Evolutionary conservation across 805 yeast species (phyloP), one percentile per base, ranked within the genome.

Genomic region (Hanseniaspora lachancei): DNA sequence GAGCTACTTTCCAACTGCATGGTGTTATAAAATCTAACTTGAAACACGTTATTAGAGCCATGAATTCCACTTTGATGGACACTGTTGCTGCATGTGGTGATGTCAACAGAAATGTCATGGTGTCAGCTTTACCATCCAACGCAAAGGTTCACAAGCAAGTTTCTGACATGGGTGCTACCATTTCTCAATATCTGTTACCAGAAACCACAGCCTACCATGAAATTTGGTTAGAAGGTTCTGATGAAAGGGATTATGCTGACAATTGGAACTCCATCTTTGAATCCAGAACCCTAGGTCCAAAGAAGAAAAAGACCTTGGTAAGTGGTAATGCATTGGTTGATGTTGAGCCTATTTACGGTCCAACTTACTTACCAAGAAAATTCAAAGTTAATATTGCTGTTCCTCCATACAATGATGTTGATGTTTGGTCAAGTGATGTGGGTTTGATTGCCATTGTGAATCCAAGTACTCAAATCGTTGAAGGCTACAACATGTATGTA

Each of bases 61-160:
- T 91, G 82, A 91, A 91, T 68, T 74, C 95, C 18, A 84, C 82
- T 7, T 77, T 91, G 63, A 77, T 91, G 84, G 97, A 93, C 67
- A 89, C 97, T 9, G 77, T 91, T 58, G 97, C 95, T 58, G 97
- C 97, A 0, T 91, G 97, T 76, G 97, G 97, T 75, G 97, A 91
- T 74, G 97, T 91, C 46, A 86, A 87, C 73, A 84, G 97, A 78
- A 91, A 91, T 67, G 96, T 91, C 46, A 91, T 89, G 82, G 77
- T 86, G 55, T 55, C 91, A 58, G 95, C 96, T n/a, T 74, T 87
- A 35, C 97, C 97, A 18, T 78, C 77, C 34, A 88, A 88, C 66
- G 86, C 89, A 52, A 81, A 81, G 65, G 77, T 91, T 54, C 97
- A 91, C 68, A 70, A 72, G 35, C 89, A 89, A 71, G 77, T 91